These are phyloP conservation scores for Hordeum pubiflorum DNA, from an alignment of 202 grass and related monocot species.

Conservation along the genomic window DNA sequence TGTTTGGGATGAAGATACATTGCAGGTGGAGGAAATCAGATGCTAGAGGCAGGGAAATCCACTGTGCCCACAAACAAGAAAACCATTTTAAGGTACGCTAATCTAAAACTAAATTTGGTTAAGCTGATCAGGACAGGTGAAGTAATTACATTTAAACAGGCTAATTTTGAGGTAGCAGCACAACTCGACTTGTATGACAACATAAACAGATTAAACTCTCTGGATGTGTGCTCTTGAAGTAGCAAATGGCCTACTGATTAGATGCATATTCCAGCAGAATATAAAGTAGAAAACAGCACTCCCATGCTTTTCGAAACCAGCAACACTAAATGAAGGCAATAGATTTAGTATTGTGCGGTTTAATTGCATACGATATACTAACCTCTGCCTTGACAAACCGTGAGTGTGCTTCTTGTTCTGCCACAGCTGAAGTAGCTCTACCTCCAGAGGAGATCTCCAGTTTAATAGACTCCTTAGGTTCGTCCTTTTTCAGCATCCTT, in stretches of 20 bases:
- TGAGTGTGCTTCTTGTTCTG: slow-evolving; percentile 35
- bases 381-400: slow-evolving; percentile 24
- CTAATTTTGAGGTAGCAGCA: not conserved
- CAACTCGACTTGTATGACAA: not conserved
- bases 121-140: not conserved
- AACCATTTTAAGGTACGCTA: not conserved
- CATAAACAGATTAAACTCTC: not conserved
- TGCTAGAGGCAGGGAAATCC: slow-evolving; percentile 1
- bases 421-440: slow-evolving; percentile 4
- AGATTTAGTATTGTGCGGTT: not conserved
- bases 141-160: not conserved
- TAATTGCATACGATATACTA: slow-evolving; percentile 5
- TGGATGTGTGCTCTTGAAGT: not conserved
- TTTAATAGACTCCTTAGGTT: slow-evolving; percentile 23
- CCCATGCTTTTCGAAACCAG: not conserved
- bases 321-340: not conserved
- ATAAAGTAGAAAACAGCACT: slow-evolving; percentile 18
- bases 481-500: slow-evolving; percentile 34
- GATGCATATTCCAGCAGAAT: not conserved
- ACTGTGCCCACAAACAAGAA: not conserved
- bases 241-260: not conserved
- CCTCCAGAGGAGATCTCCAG: slow-evolving; percentile 24
- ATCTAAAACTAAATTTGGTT: not conserved
- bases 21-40: not conserved
- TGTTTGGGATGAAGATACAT: not conserved